Base-by-base conservation (phyloP, 2,329 filamentous ascomycete genomes). In the Cercospora citrullina region DNA sequence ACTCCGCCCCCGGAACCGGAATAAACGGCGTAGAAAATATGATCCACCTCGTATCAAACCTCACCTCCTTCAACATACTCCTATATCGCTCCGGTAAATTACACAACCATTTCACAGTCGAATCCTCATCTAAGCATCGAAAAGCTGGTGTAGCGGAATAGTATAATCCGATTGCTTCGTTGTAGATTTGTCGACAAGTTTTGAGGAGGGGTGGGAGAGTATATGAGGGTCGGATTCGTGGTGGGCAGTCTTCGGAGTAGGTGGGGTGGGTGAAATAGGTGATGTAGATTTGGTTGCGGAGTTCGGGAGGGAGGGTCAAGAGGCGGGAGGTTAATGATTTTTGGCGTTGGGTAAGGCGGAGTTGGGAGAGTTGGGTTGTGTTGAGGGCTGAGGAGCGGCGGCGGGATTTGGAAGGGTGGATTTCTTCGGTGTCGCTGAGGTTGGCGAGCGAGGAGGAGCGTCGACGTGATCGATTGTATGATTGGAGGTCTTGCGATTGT, bases 31-130 rank as follows among this genome's bases (percentile, higher is more conserved):
- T 72, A 3, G 57, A 21, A 39, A 71, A 72, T 0, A 72, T 68
- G 6, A 71, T 71, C 70, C 69, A 72, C 2, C 70, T 23, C 5
- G 68, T 72, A 62, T 72, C 70, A 60, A 71, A 72, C 21, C 67
- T 66, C 9, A 72, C 58, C 31, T 72, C 68, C 14, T 14, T 7
- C 10, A 72, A 53, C 12, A 69, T 16, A 4, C 64, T 45, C 39
- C 68, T 42, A 5, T 18, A 67, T 26, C 64, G 30, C 4, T 18
- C 23, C 0, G 70, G 67, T 1, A 72, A 60, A 23, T 61, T 62
- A 1, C 26, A 53, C 2, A 72, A 60, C 71, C 71, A 72, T 4
- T 51, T 62, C 2, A 71, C 33, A 2, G 71, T 58, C 14, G 57
- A 61, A 42, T 45, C 60, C 48, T 72, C 71, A 36, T 72, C 69